phyloP scores from a whole-genome alignment of 495 filamentous ascomycete genomes.

The Mytilinidion resinicola region DNA sequence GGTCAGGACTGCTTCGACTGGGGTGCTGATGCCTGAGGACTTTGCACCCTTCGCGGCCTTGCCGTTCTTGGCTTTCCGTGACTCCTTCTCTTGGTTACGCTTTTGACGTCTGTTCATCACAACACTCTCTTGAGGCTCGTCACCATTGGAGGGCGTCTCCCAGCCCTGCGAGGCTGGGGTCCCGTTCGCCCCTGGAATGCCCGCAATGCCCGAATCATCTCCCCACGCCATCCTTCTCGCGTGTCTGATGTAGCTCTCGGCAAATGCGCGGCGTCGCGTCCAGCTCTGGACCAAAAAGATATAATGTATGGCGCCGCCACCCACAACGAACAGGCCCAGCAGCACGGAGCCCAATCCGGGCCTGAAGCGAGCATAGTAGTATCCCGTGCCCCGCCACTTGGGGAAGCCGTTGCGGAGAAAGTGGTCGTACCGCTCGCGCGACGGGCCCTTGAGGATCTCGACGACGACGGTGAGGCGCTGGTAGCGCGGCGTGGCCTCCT shows the following conservation, averaged over 20 bases:
- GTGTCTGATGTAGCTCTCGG: conserved; percentile 83
- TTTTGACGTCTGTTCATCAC: conserved; percentile 82
- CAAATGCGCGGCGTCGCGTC: conserved; percentile 84
- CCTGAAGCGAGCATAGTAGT: conserved; percentile 91
- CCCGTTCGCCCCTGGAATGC: conserved; percentile 52
- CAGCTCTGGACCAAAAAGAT: conserved; percentile 73
- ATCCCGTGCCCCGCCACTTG: conserved; percentile 91
- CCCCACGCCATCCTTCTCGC: conserved; percentile 87
- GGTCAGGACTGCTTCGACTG: conserved; percentile 33
- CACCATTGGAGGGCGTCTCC: conserved; percentile 37
- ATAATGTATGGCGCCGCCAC: conserved; percentile 82
- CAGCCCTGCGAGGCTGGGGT: conserved; percentile 34
- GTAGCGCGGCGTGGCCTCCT: conserved; percentile 72
- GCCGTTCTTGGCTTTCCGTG: conserved; percentile 42
- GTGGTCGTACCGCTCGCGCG: conserved; percentile 86
- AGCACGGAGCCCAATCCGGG: conserved; percentile 83
- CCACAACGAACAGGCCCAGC: conserved; percentile 72
- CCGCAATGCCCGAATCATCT: conserved; percentile 58
- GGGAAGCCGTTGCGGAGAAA: conserved; percentile 94
- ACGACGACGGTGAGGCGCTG: conserved; percentile 74
- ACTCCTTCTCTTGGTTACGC: conserved; percentile 75
- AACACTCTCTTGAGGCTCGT: conserved; percentile 31
- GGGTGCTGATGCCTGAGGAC: conserved; percentile 37
- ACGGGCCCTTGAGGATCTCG: conserved; percentile 72
- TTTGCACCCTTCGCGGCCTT: conserved; percentile 41